Conservation (phyloP, 345 rosid species). For the Camelina neglecta region DNA sequence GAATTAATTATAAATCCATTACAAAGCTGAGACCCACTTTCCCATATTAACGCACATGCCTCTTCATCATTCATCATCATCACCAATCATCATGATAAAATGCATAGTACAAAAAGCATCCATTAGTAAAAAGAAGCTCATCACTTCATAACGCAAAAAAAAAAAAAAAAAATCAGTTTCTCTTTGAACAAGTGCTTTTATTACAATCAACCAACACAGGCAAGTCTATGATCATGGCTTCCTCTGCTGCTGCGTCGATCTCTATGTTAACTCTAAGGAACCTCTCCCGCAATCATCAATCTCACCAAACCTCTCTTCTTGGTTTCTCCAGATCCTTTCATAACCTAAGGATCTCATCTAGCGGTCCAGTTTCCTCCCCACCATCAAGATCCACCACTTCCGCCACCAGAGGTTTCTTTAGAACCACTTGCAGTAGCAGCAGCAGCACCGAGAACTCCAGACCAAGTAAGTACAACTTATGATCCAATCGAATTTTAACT, state of each 20-base stretch:
- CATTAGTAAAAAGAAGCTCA: slow-evolving; percentile 19
- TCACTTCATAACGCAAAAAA: not conserved
- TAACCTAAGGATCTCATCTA: slow-evolving; percentile 32
- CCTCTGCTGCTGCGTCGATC: slow-evolving; percentile 43
- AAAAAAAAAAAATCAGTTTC: slow-evolving; percentile 1
- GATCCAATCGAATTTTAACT: not conserved
- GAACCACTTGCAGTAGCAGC: slow-evolving; percentile 27
- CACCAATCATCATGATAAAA: not conserved
- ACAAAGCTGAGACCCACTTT: slow-evolving; percentile 24
- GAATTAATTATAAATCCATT: not conserved
- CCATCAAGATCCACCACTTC: slow-evolving; percentile 36
- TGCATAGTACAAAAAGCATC: not conserved
- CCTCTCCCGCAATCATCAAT: slow-evolving; percentile 31
- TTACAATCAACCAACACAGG: slow-evolving; percentile 21
- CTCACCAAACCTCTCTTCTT: slow-evolving; percentile 29
- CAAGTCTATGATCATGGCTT: slow-evolving; percentile 42
- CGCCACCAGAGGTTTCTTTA: slow-evolving; percentile 31
- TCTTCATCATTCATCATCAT: not conserved
- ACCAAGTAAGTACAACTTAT: slow-evolving; percentile 34
- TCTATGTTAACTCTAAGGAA: slow-evolving; percentile 29
- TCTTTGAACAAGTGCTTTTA: not conserved
- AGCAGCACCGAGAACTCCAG: slow-evolving; percentile 26
- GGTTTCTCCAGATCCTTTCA: slow-evolving; percentile 34
- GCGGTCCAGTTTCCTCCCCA: slow-evolving; percentile 28
- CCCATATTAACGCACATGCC: slow-evolving; percentile 25